Base-by-base conservation (phyloP, 257 asterid species). In the Catharanthus roseus region DNA sequence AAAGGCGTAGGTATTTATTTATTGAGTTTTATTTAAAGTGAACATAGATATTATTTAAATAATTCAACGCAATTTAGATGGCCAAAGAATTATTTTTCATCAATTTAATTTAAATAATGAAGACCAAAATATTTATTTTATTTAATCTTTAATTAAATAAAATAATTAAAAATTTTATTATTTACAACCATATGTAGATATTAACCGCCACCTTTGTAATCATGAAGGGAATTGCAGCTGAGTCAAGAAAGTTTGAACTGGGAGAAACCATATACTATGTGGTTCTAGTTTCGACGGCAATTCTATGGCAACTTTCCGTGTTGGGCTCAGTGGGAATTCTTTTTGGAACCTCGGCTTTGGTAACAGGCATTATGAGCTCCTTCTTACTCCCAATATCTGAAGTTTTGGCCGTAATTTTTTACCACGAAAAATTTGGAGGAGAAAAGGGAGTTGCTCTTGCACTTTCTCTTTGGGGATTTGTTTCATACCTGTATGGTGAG, bases 401-500 rank as follows among this genome's bases (percentile, higher is more conserved):
- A 54, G 15, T 54, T 15, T 70, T 70, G n/a, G 54, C 66, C 33
- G 74, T 36, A 50, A 51, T 36, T n/a, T 36, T 29, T 10, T 72
- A 0, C 16, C 61, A 64, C 34, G 76, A 72, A 63, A 63, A 34
- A 2, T 72, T 63, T 34, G 63, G 56, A 72, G 55, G 51, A 26
- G 70, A 41, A 39, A 66, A 66, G 19, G 41, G 71, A 0, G 42
- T 73, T 26, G 34, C 79, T 15, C 73, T 75, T 2, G 45, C 63
- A 3, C 75, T 75, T 10, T 75, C 79, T 21, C 66, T 75, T 23
- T 75, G 79, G 75, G 79, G 78, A 12, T 69, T 75, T 34, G 74
- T 61, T 24, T 75, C 79, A 10, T 75, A 75, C 36, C 61, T 75
- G 41, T 72, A 75, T 75, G 78, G 78, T 10, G 78, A 75, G 71